Base-by-base conservation (phyloP, 768 basidiomycete genomes). In the Suillus placidus region DNA sequence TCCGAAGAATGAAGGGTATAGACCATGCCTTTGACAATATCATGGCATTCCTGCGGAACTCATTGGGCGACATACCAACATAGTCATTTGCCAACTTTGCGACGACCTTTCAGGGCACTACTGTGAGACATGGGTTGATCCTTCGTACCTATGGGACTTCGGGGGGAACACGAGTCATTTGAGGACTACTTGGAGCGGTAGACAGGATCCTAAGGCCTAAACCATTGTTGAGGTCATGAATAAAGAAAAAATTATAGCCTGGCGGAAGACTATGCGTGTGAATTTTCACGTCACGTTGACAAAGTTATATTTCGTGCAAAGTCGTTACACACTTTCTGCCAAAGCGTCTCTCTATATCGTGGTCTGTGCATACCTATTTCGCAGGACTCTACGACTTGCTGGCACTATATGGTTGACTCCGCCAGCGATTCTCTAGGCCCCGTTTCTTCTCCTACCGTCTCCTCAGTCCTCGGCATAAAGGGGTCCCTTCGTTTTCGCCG, bases 381-480 rank as follows among this genome's bases (percentile, higher is more conserved):
- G 52, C 49, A 64, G 62, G 66, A 66, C 58, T 42, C 16, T 30
- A 49, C 68, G 62, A 65, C 68, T 70, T 62, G 65, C 66, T 20
- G 63, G 49, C 63, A 47, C 60, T 63, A 64, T 30, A 77, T 78
- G 79, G 81, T 81, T 69, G 77, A 76, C 70, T 77, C 80, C 52
- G 79, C 75, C 69, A 70, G 74, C 72, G 79, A 79, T 67, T 76
- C 76, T 62, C 79, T 78, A 60, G 62, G 72, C 13, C 67, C 68
- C 30, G 64, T 72, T 54, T 62, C 73, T 18, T 64, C 68, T 62
- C 72, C 79, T 64, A 74, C 82, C 40, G 82, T 85, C 71, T 75
- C 84, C 47, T 84, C 88, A 54, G 70, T 88, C 66, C 82, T 91
- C 62, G 88, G 88, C 67, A 78, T 91, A 72, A 85, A 86, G 75